These are phyloP conservation scores for Ananas comosus DNA, from an alignment of 176 grass and related monocot species.

Conservation along the genomic window DNA sequence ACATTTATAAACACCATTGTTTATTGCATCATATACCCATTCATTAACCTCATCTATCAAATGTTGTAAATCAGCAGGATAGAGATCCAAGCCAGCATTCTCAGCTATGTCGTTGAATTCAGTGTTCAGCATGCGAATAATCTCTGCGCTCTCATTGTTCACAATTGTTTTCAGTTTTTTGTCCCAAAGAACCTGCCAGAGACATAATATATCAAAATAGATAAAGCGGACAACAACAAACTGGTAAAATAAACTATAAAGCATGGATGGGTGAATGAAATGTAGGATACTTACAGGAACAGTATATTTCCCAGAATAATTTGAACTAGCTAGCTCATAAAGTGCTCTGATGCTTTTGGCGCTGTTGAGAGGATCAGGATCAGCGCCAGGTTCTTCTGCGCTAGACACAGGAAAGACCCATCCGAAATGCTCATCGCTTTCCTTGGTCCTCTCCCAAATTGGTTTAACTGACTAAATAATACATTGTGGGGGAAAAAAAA, in stretches of 20 bases:
- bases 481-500: not conserved
- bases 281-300: constrained; percentile 53
- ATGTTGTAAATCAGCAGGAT: constrained; percentile 40
- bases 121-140: constrained; percentile 86
- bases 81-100: constrained; percentile 63
- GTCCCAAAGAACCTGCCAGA: constrained; percentile 77
- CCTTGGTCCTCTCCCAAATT: constrained; percentile 80
- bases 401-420: constrained; percentile 65
- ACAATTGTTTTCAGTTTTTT: constrained; percentile 81
- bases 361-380: constrained; percentile 53
- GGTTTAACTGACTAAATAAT: constrained; percentile 51
- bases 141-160: constrained; percentile 95
- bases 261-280: not conserved
- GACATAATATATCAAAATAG: not conserved
- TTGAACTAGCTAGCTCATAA: constrained; percentile 68
- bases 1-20: constrained; percentile 92
- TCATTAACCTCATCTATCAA: constrained; percentile 58
- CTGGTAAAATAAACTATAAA: not conserved
- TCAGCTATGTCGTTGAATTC: constrained; percentile 65
- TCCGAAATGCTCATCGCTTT: constrained; percentile 65
- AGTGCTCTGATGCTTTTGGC: constrained; percentile 65
- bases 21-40: constrained; percentile 56
- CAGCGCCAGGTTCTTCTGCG: constrained; percentile 58
- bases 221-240: not conserved
- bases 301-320: constrained; percentile 71